Conservation (phyloP, 768 basidiomycete genomes). For the Hysterangium stoloniferum region DNA sequence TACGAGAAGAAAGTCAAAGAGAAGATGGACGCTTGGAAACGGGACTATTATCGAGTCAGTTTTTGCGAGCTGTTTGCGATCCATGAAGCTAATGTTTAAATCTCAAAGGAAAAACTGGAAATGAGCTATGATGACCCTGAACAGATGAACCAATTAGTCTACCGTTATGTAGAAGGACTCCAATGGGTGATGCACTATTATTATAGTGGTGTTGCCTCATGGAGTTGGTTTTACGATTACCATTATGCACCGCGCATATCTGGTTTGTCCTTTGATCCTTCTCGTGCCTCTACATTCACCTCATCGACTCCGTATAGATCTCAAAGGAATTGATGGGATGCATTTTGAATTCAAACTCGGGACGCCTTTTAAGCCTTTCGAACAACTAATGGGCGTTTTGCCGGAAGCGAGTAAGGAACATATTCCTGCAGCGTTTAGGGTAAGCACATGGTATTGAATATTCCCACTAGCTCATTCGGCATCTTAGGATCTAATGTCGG, state of each 20-base stretch:
- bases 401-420: conserved; percentile 86
- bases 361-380: conserved; percentile 83
- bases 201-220: conserved; percentile 92
- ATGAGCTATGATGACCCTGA: conserved; percentile 66
- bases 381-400: conserved; percentile 97
- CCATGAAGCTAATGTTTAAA: conserved; percentile 1
- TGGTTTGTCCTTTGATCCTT: conserved; percentile 40
- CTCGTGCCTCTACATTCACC: background rate
- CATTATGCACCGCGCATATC: conserved; percentile 97
- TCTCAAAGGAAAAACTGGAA: conserved; percentile 70
- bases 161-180: conserved; percentile 83
- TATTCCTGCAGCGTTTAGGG: conserved; percentile 80
- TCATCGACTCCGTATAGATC: conserved; percentile 32
- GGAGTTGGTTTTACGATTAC: conserved; percentile 99
- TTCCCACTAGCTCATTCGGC: conserved; percentile 1
- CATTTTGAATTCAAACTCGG: conserved; percentile 83
- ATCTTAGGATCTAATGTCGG: conserved; percentile 83
- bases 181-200: conserved; percentile 99
- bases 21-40: conserved; percentile 93
- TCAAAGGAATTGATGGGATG: conserved; percentile 63
- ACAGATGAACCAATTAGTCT: conserved; percentile 62
- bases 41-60: conserved; percentile 76
- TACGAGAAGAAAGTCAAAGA: conserved; percentile 64
- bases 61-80: background rate
- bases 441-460: conserved; percentile 26